These are phyloP conservation scores for Aurinia saxatilis DNA, from an alignment of 345 rosid species.

Conservation along the genomic window DNA sequence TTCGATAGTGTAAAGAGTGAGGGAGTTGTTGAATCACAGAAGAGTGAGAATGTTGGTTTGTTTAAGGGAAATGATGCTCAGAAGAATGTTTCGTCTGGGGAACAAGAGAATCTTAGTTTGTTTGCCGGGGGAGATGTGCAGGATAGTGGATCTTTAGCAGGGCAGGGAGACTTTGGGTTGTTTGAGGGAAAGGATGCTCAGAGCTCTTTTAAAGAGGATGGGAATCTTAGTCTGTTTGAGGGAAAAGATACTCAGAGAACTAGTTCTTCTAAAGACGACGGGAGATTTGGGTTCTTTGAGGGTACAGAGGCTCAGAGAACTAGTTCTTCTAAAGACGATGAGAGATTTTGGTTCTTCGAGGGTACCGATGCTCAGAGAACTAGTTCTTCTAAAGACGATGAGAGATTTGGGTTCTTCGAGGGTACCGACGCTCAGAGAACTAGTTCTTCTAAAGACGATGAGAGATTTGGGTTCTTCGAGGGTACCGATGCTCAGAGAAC, in stretches of 20 bases:
- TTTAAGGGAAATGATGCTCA: background rate
- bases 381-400: conserved; percentile 15
- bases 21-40: conserved; percentile 30
- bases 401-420: conserved; percentile 33
- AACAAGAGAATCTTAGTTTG: conserved; percentile 30
- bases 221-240: conserved; percentile 28
- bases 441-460: conserved; percentile 8
- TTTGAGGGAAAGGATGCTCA: conserved; percentile 14
- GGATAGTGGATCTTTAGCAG: conserved; percentile 24
- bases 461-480: conserved; percentile 10
- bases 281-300: conserved; percentile 34
- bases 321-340: conserved; percentile 15
- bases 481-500: background rate
- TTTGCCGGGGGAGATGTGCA: conserved; percentile 6
- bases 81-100: conserved; percentile 6
- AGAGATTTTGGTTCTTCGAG: conserved; percentile 22
- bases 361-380: conserved; percentile 15
- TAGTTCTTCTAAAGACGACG: conserved; percentile 12
- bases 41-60: conserved; percentile 5
- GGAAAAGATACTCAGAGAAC: conserved; percentile 6
- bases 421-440: conserved; percentile 24
- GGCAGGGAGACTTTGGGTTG: conserved; percentile 27
- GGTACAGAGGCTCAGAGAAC: conserved; percentile 10
- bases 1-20: conserved; percentile 34
- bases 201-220: conserved; percentile 3